Conservation (phyloP, 1,139 yeast genomes). For the Starmera stellimalicola region DNA sequence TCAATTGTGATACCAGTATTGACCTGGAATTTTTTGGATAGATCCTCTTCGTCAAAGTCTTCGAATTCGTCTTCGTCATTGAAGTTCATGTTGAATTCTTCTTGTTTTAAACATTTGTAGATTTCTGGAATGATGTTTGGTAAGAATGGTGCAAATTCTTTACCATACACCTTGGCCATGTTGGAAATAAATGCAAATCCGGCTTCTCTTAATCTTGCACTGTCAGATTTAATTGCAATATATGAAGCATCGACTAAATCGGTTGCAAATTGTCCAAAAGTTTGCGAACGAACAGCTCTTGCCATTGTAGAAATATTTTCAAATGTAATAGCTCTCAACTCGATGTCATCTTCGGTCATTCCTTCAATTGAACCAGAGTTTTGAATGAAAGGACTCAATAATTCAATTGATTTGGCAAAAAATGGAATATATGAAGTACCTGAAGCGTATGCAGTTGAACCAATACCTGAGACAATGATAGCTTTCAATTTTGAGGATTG, state of each 20-base stretch:
- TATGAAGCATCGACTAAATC: constrained; percentile 88
- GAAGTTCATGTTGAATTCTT: constrained; percentile 48
- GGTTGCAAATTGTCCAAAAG: constrained; percentile 77
- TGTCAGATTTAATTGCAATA: constrained; percentile 64
- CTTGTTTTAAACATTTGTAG: constrained; percentile 76
- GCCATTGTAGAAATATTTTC: constrained; percentile 95
- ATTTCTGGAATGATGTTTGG: constrained; percentile 77
- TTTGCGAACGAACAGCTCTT: constrained; percentile 88
- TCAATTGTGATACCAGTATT: constrained; percentile 94
- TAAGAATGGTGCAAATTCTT: constrained; percentile 81
- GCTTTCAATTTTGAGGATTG: constrained; percentile 63
- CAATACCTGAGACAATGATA: constrained; percentile 91
- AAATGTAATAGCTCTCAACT: constrained; percentile 81
- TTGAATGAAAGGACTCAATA: constrained; percentile 71
- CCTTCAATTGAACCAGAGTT: constrained; percentile 61
- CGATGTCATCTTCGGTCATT: constrained; percentile 69
- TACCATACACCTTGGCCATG: constrained; percentile 90
- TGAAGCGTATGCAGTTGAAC: constrained; percentile 93
- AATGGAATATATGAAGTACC: constrained; percentile 83
- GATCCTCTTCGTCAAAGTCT: constrained; percentile 36
- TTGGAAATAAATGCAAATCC: constrained; percentile 93
- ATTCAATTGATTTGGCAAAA: constrained; percentile 72
- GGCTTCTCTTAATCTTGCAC: constrained; percentile 84
- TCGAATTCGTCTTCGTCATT: constrained; percentile 27
- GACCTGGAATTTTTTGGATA: constrained; percentile 67